Evolutionary conservation across 176 grass and related monocot species (phyloP).

Genomic region (Carex cristatella): DNA sequence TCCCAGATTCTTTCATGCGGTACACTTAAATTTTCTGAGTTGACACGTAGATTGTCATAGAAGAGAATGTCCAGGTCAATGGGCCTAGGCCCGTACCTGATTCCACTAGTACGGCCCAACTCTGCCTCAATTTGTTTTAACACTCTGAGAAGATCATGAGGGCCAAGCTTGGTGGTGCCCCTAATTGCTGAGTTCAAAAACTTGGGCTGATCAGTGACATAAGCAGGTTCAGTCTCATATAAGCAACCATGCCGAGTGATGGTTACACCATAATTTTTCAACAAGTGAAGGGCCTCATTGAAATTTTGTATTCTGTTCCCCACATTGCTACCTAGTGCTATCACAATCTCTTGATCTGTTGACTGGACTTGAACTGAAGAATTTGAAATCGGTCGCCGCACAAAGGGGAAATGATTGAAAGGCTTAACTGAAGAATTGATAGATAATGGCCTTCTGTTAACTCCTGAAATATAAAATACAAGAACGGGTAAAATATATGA

Average conservation of each 20-base stretch:
- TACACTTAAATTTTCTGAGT: constrained; percentile 45
- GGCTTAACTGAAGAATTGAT: neutral
- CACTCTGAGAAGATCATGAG: constrained; percentile 53
- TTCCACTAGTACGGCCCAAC: constrained; percentile 50
- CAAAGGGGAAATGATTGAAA: neutral
- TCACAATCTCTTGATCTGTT: constrained; percentile 60
- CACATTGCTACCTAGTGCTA: constrained; percentile 85
- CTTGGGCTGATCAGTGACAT: constrained; percentile 65
- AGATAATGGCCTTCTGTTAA: constrained; percentile 15
- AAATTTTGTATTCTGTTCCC: constrained; percentile 62
- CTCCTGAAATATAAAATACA: constrained; percentile 21
- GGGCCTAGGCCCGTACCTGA: constrained; percentile 77
- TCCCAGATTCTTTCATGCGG: constrained; percentile 85
- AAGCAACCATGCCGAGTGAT: constrained; percentile 69
- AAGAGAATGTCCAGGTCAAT: constrained; percentile 93
- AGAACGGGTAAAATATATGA: neutral
- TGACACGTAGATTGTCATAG: constrained; percentile 42
- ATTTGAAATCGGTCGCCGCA: constrained; percentile 10
- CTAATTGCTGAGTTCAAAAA: constrained; percentile 83
- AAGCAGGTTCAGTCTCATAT: constrained; percentile 85
- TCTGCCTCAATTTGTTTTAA: constrained; percentile 77
- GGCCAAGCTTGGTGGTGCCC: constrained; percentile 63
- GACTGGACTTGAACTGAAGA: constrained; percentile 24
- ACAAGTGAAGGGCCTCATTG: constrained; percentile 42
- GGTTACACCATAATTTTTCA: constrained; percentile 60